Conservation (phyloP, 495 filamentous ascomycete genomes). For the Cryomyces minteri region DNA sequence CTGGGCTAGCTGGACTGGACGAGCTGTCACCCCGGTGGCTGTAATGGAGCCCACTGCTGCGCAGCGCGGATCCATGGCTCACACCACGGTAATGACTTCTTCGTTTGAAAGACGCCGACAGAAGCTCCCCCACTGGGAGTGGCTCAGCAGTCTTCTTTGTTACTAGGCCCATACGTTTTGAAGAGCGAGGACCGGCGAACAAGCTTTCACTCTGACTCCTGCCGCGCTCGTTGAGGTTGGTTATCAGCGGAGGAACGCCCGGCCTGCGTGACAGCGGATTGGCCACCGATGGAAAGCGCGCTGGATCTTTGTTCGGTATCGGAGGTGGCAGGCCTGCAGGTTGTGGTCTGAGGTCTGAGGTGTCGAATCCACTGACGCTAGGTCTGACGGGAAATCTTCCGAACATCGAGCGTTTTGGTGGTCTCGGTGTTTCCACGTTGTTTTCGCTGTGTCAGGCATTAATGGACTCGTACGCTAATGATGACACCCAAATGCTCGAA, state of each 20-base stretch:
- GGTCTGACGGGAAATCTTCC: slow-evolving; percentile 75
- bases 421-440: slow-evolving; percentile 51
- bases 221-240: slow-evolving; percentile 53
- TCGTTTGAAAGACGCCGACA: neutral
- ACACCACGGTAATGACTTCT: neutral
- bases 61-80: neutral
- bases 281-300: neutral
- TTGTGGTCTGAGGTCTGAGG: neutral
- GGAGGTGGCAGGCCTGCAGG: neutral
- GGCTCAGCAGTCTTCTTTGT: slow-evolving; percentile 56
- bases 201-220: slow-evolving; percentile 82
- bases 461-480: neutral
- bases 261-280: slow-evolving; percentile 28
- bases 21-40: no score
- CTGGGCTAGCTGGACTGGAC: no score
- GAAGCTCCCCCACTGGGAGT: no score
- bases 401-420: slow-evolving; percentile 51
- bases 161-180: slow-evolving; percentile 72
- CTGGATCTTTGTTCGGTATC: slow-evolving; percentile 6
- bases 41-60: neutral
- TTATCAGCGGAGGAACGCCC: slow-evolving; percentile 45
- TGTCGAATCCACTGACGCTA: slow-evolving; percentile 28
- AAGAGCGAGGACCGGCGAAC: slow-evolving; percentile 30
- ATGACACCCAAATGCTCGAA: neutral
- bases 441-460: slow-evolving; percentile 23